A percentile compares a stretch with the other conserved stretches of the same genome.
phyloP scores from a whole-genome alignment of 2,329 filamentous ascomycete genomes.

The Tympanopsis confertula region DNA sequence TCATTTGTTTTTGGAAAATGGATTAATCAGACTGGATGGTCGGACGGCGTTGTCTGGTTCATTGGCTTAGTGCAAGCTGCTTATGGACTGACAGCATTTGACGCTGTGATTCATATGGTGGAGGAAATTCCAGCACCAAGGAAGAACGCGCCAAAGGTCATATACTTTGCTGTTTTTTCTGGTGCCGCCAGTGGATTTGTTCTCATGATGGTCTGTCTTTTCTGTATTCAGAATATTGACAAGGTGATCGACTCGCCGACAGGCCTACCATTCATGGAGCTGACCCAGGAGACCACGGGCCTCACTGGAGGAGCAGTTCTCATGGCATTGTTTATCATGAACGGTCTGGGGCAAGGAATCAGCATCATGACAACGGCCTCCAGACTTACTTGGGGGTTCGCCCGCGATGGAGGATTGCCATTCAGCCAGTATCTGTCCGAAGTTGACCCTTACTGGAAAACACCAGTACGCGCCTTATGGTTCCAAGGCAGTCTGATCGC shows the following conservation, averaged over 20 bases:
- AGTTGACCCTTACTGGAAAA: conserved; percentile 35
- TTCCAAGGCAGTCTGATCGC: conserved; percentile 32
- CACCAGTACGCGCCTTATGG: conserved; percentile 38
- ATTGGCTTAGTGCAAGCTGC: conserved; percentile 43
- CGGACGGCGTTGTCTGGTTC: conserved; percentile 43
- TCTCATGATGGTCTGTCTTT: conserved; percentile 39
- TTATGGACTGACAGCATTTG: conserved; percentile 45
- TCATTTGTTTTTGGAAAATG: conserved; percentile 39
- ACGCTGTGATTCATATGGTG: conserved; percentile 45
- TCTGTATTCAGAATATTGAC: conserved; percentile 33
- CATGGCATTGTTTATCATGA: conserved; percentile 40
- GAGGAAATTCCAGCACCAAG: conserved; percentile 42
- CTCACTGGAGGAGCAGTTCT: conserved; percentile 29
- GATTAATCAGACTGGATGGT: conserved; percentile 38
- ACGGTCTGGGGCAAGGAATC: conserved; percentile 39
- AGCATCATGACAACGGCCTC: conserved; percentile 37
- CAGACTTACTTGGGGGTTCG: conserved; percentile 39
- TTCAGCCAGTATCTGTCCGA: conserved; percentile 30
- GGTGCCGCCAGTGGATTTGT: conserved; percentile 34
- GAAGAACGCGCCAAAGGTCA: conserved; percentile 36
- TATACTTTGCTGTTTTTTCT: conserved; percentile 37
- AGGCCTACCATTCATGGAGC: conserved; percentile 36
- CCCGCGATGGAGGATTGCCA: conserved; percentile 35
- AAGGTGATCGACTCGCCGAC: conserved; percentile 23
- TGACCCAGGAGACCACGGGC: conserved; percentile 26